Evolutionary conservation across 768 basidiomycete species (phyloP).

Genomic region (Amanita pallidorosea): DNA sequence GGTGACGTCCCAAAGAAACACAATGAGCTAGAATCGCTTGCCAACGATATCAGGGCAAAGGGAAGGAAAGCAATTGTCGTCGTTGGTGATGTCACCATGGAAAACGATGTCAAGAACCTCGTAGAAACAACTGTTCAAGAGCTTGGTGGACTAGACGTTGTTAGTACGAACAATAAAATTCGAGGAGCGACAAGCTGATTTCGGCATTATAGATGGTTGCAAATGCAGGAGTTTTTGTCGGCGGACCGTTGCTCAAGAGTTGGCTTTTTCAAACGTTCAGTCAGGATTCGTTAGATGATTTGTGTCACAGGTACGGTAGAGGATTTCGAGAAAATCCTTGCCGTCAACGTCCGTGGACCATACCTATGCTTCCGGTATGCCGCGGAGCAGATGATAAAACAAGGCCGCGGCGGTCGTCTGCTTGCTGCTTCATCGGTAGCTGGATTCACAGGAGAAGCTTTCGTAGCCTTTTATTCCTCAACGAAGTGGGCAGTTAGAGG

Average conservation of each 20-base stretch:
- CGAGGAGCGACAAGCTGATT: not conserved
- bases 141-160: conserved; percentile 19
- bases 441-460: conserved; percentile 17
- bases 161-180: conserved; percentile 5
- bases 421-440: conserved; percentile 31
- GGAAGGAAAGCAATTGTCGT: conserved; percentile 13
- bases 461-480: conserved; percentile 16
- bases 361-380: conserved; percentile 33
- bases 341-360: conserved; percentile 24
- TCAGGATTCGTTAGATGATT: not conserved
- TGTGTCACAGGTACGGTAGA: conserved; percentile 14
- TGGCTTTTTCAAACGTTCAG: not conserved
- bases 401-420: conserved; percentile 32
- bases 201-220: conserved; percentile 20
- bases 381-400: conserved; percentile 29
- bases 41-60: conserved; percentile 11
- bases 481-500: conserved; percentile 32
- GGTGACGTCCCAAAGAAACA: not conserved
- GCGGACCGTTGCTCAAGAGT: conserved; percentile 16
- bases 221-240: conserved; percentile 15
- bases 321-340: conserved; percentile 20
- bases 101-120: conserved; percentile 24
- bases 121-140: conserved; percentile 22
- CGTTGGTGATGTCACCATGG: conserved; percentile 23
- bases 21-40: conserved; percentile 9